These are phyloP conservation scores for Knufia petricola DNA, from an alignment of 2,329 filamentous ascomycete genomes.

Conservation along the genomic window DNA sequence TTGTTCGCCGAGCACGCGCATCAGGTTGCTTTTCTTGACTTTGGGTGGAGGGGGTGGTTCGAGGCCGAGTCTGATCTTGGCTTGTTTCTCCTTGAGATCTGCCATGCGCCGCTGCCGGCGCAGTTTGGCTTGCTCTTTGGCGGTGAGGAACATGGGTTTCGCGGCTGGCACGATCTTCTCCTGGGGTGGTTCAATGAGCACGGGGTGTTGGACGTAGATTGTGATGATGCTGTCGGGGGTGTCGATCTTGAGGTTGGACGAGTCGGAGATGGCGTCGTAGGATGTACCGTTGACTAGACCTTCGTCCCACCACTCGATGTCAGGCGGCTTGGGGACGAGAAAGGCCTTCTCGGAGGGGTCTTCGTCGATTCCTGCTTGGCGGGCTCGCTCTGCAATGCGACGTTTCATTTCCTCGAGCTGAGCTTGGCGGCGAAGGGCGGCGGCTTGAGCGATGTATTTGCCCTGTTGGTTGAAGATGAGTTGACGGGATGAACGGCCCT, in stretches of 20 bases:
- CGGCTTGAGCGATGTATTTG: constrained; percentile 93
- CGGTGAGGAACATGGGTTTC: constrained; percentile 87
- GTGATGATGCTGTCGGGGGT: constrained; percentile 80
- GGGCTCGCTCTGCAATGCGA: constrained; percentile 74
- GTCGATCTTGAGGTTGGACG: constrained; percentile 60
- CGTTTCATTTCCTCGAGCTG: constrained; percentile 91
- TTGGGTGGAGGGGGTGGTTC: constrained; percentile 87
- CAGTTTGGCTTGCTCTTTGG: constrained; percentile 82
- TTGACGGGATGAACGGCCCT: constrained; percentile 61
- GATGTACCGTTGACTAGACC: constrained; percentile 64
- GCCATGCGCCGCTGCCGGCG: constrained; percentile 84
- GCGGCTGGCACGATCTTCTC: constrained; percentile 68
- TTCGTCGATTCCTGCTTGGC: constrained; percentile 89
- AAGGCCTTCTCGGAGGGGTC: constrained; percentile 84
- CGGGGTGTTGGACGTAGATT: constrained; percentile 83
- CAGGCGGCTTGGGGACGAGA: constrained; percentile 70
- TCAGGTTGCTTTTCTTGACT: constrained; percentile 94
- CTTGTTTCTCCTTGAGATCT: constrained; percentile 89
- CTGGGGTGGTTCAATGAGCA: constrained; percentile 81
- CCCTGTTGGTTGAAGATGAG: constrained; percentile 90
- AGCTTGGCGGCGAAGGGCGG: constrained; percentile 76
- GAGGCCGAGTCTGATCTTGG: constrained; percentile 85
- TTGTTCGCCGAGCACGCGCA: constrained; percentile 89
- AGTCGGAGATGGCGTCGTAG: constrained; percentile 61
- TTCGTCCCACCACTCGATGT: constrained; percentile 97